Evolutionary conservation across 257 asterid species (phyloP).

Genomic region (Asclepias syriaca): DNA sequence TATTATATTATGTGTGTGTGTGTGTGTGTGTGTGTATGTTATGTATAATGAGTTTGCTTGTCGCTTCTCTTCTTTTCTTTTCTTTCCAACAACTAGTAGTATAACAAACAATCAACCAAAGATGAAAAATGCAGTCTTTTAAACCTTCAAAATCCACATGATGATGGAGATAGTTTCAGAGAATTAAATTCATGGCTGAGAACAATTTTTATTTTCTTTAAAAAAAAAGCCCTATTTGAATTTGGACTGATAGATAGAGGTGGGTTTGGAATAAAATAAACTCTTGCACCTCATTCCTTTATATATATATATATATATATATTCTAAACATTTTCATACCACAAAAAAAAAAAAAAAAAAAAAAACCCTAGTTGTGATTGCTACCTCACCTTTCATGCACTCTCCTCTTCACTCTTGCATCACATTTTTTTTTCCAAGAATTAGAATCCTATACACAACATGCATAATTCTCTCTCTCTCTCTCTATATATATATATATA

Average conservation of each 20-base stretch:
- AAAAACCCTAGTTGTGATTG: neutral
- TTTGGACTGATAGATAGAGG: neutral
- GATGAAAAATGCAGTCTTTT: neutral
- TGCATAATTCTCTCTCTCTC: neutral
- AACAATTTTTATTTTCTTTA: neutral
- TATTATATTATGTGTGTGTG: too few species aligned
- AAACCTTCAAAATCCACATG: constrained; percentile 6
- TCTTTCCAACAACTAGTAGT: too few species aligned
- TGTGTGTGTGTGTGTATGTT: too few species aligned
- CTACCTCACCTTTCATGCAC: neutral
- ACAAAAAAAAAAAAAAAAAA: neutral
- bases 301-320: neutral
- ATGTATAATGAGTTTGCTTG: too few species aligned
- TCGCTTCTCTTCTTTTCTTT: too few species aligned
- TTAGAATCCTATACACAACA: constrained; percentile 14
- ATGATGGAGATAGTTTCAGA: neutral
- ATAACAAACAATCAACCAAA: too few species aligned
- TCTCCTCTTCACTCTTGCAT: neutral
- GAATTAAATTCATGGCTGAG: neutral
- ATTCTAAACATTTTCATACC: constrained; percentile 12
- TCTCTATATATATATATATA: neutral
- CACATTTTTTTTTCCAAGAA: constrained; percentile 3
- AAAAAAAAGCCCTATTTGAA: neutral
- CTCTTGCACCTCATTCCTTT: constrained; percentile 20
- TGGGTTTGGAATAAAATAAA: neutral